phyloP scores from a whole-genome alignment of 768 basidiomycete genomes.

The Filobasidium wieringae region DNA sequence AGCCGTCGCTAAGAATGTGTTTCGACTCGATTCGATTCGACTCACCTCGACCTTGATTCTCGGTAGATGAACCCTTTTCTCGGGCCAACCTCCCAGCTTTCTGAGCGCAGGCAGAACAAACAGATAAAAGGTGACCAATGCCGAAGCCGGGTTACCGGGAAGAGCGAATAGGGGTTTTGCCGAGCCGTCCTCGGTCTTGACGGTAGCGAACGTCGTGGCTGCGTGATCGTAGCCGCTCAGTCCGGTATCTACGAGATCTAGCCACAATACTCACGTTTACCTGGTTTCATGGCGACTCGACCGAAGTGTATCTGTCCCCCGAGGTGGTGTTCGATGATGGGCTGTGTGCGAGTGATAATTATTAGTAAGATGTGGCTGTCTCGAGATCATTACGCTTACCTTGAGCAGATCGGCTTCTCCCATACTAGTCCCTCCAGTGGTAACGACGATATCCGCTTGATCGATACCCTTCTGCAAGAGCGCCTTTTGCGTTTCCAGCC shows the following conservation, averaged over 20 bases:
- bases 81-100: conserved; percentile 57
- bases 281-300: conserved; percentile 65
- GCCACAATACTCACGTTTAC: conserved; percentile 14
- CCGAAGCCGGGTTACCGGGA: conserved; percentile 79
- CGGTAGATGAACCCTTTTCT: conserved; percentile 48
- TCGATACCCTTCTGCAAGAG: conserved; percentile 51
- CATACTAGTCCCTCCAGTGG: conserved; percentile 88
- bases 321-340: conserved; percentile 69
- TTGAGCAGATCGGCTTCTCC: conserved; percentile 70
- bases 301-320: conserved; percentile 73
- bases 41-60: conserved; percentile 53
- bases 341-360: conserved; percentile 41
- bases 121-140: conserved; percentile 70
- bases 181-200: conserved; percentile 37
- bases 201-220: conserved; percentile 77
- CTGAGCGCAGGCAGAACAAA: conserved; percentile 74
- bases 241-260: not conserved
- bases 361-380: not conserved
- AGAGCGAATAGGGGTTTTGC: conserved; percentile 66
- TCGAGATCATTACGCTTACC: not conserved
- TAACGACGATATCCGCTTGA: conserved; percentile 61
- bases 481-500: conserved; percentile 37
- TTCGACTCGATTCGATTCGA: not conserved
- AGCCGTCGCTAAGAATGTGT: conserved; percentile 26
- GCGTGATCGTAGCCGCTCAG: not conserved